Percentiles rank a stretch among this genome's conserved stretches.
Conservation (phyloP, 2,329 filamentous ascomycete genomes). For the Sporothrix phasma region DNA sequence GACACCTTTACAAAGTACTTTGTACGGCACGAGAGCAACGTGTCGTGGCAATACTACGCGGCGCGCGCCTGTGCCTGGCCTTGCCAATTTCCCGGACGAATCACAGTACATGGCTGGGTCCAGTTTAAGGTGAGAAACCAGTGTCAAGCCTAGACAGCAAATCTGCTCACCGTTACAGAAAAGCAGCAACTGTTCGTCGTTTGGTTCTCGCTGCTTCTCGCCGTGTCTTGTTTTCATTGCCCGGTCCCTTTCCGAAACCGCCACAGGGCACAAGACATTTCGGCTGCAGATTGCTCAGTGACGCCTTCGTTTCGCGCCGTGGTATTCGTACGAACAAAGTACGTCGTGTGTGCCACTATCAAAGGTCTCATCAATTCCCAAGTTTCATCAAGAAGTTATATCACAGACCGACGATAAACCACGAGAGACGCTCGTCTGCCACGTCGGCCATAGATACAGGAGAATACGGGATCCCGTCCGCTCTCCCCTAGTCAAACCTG, state of each 20-base stretch:
- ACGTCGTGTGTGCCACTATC: neutral
- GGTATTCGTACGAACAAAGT: too few relatives aligned
- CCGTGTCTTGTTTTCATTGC: neutral
- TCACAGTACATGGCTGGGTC: neutral
- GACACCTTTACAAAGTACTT: neutral
- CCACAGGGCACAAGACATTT: neutral
- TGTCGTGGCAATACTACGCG: neutral
- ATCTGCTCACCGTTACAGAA: neutral
- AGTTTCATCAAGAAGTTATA: too few relatives aligned
- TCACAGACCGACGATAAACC: too few relatives aligned
- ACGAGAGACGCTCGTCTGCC: too few relatives aligned
- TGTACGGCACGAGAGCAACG: neutral
- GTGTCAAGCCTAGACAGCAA: neutral
- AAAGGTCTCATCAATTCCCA: too few relatives aligned
- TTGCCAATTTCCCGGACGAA: neutral
- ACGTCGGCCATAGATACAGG: too few relatives aligned
- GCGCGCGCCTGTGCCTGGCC: neutral
- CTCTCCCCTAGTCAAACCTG: too few relatives aligned
- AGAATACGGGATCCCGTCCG: too few relatives aligned
- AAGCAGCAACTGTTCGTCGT: neutral
- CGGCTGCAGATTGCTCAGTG: neutral
- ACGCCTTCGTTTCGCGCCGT: constrained; percentile 9
- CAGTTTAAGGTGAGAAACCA: neutral
- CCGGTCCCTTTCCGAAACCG: neutral
- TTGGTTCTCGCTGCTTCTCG: neutral